These are phyloP conservation scores for Colletotrichum spinosum DNA, from an alignment of 2,329 filamentous ascomycete species.

Conservation along the genomic window DNA sequence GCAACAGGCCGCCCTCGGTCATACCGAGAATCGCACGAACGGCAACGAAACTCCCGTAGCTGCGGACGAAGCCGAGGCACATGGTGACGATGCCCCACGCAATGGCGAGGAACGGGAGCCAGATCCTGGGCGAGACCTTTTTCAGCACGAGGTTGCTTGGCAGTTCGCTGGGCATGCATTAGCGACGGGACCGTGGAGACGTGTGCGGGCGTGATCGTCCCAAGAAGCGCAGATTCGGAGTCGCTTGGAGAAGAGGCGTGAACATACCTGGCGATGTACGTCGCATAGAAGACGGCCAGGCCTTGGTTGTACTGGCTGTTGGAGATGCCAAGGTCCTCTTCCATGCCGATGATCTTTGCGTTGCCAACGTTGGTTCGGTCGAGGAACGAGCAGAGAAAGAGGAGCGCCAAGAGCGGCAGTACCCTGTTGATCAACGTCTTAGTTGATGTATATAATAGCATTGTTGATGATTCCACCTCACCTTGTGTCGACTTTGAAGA, in stretches of 20 bases:
- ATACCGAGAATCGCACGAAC: conserved; percentile 72
- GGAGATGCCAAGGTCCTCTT: conserved; percentile 67
- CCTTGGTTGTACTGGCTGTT: conserved; percentile 74
- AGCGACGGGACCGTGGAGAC: conserved; percentile 19
- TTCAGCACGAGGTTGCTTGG: conserved; percentile 75
- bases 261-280: conserved; percentile 68
- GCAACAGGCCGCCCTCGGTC: conserved; percentile 73
- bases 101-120: conserved; percentile 68
- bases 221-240: background rate
- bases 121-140: conserved; percentile 68
- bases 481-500: conserved; percentile 46
- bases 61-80: conserved; percentile 65
- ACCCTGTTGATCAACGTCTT: conserved; percentile 55
- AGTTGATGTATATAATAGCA: background rate
- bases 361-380: conserved; percentile 82
- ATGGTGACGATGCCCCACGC: conserved; percentile 70
- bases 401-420: conserved; percentile 70
- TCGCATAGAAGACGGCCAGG: conserved; percentile 73
- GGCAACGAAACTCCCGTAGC: conserved; percentile 68
- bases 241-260: background rate
- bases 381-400: conserved; percentile 73
- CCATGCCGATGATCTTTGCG: conserved; percentile 73
- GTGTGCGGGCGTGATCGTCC: background rate
- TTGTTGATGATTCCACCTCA: background rate
- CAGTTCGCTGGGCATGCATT: conserved; percentile 60